These are phyloP conservation scores for Colletotrichum filicis DNA, from an alignment of 2,329 filamentous ascomycete species.

Conservation along the genomic window DNA sequence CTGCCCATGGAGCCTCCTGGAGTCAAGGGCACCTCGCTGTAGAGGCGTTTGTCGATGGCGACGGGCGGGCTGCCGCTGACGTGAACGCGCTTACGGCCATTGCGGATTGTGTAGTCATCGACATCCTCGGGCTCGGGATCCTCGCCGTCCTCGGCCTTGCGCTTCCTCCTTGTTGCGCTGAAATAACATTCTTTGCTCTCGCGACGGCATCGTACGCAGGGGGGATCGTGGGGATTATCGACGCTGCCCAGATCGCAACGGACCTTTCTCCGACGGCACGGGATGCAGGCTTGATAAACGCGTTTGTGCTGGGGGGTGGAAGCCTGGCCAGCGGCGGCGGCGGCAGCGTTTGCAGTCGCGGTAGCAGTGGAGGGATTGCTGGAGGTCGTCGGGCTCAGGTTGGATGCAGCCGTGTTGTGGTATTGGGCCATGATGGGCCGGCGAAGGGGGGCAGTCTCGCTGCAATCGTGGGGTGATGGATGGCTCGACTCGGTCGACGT, in stretches of 20 bases:
- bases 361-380: slow-evolving; percentile 34
- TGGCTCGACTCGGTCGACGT: slow-evolving; percentile 30
- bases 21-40: slow-evolving; percentile 69
- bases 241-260: slow-evolving; percentile 77
- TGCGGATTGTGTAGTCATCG: slow-evolving; percentile 77
- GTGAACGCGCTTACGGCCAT: slow-evolving; percentile 76
- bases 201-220: slow-evolving; percentile 91
- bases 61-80: slow-evolving; percentile 56
- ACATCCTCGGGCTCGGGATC: slow-evolving; percentile 55
- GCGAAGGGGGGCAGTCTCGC: slow-evolving; percentile 9
- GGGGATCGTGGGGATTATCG: slow-evolving; percentile 93
- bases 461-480: slow-evolving; percentile 31
- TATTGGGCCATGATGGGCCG: slow-evolving; percentile 42
- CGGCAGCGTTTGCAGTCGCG: slow-evolving; percentile 23
- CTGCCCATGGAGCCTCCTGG: slow-evolving; percentile 74
- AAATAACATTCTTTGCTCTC: slow-evolving; percentile 99
- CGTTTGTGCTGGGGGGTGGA: slow-evolving; percentile 62
- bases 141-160: slow-evolving; percentile 75
- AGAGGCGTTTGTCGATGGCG: slow-evolving; percentile 56
- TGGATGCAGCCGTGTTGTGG: slow-evolving; percentile 33
- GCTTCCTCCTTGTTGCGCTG: slow-evolving; percentile 92
- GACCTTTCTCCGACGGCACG: slow-evolving; percentile 70
- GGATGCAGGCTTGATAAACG: slow-evolving; percentile 73
- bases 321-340: slow-evolving; percentile 17
- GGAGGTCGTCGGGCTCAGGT: slow-evolving; percentile 32